phyloP scores from a whole-genome alignment of 495 filamentous ascomycete species.

The Aspergillus affinis region DNA sequence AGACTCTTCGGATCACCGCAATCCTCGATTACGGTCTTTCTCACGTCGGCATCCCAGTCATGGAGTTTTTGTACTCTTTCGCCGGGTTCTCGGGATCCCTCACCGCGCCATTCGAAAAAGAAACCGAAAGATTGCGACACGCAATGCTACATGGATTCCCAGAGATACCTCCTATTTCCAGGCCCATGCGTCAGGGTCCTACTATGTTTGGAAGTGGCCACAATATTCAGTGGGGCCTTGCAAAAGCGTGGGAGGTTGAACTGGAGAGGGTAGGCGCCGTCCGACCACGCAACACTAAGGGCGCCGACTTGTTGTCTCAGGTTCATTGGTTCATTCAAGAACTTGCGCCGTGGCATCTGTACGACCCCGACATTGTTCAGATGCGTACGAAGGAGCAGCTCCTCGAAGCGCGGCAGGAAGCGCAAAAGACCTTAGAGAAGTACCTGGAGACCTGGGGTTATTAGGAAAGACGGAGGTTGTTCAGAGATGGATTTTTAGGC shows the following conservation, averaged over 20 bases:
- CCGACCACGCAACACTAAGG: not conserved
- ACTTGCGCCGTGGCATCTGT: not conserved
- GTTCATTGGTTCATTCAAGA: slow-evolving; percentile 3
- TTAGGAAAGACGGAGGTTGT: not conserved
- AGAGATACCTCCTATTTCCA: not conserved
- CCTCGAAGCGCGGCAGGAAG: not conserved
- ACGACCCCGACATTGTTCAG: not conserved
- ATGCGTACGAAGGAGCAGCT: not conserved
- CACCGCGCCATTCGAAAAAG: not conserved
- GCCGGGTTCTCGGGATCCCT: not conserved
- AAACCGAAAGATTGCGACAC: not conserved
- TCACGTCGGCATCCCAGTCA: slow-evolving; percentile 1
- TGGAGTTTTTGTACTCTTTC: slow-evolving; percentile 5
- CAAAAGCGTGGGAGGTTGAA: slow-evolving; percentile 4
- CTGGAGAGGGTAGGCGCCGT: not conserved
- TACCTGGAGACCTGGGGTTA: slow-evolving; percentile 3
- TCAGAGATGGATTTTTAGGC: too few relatives aligned
- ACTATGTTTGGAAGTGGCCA: not conserved
- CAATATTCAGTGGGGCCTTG: not conserved
- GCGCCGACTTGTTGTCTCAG: not conserved
- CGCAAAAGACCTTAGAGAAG: not conserved
- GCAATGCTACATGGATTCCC: slow-evolving; percentile 1
- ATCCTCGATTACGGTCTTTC: slow-evolving; percentile 1
- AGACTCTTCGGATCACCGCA: not conserved
- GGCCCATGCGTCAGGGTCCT: not conserved